phyloP scores from a whole-genome alignment of 208 protist genomes.

The Leishmania gerbilli region DNA sequence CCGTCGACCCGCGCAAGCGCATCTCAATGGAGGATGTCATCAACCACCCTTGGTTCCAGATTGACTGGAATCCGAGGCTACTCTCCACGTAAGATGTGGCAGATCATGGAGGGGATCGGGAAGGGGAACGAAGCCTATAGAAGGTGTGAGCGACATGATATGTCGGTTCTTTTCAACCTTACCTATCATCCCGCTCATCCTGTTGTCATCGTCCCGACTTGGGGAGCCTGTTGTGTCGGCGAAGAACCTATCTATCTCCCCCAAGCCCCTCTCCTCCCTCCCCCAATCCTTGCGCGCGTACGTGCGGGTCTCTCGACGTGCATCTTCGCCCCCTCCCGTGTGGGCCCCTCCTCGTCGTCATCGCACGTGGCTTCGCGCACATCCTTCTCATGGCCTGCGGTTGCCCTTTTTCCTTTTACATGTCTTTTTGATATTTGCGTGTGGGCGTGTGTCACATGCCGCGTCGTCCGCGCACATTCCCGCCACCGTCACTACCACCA shows the following conservation, averaged over 20 bases:
- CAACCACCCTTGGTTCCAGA: conserved; percentile 87
- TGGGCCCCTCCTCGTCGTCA: background rate
- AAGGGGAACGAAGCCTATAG: background rate
- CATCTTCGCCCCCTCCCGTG: background rate
- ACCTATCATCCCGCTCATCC: background rate
- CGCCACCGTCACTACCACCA: too few relatives aligned
- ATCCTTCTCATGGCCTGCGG: background rate
- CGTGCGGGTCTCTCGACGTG: conserved; percentile 1
- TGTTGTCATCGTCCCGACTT: background rate
- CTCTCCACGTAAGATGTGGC: conserved; percentile 17
- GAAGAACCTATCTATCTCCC: background rate
- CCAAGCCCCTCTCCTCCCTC: background rate
- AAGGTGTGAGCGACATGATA: background rate
- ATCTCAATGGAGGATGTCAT: conserved; percentile 91
- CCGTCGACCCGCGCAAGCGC: conserved; percentile 82
- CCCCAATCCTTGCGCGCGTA: background rate
- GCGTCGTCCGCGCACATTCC: background rate
- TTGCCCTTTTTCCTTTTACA: background rate
- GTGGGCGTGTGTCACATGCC: background rate
- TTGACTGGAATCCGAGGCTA: conserved; percentile 65
- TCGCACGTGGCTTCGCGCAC: background rate
- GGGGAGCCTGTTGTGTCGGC: background rate
- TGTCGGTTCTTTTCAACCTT: background rate
- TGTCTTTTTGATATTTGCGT: background rate
- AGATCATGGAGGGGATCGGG: background rate